A percentile compares a stretch with the other conserved stretches of the same genome.
Conservation (phyloP, 352 stramenopile genomes). For the Globisporangium nunn region DNA sequence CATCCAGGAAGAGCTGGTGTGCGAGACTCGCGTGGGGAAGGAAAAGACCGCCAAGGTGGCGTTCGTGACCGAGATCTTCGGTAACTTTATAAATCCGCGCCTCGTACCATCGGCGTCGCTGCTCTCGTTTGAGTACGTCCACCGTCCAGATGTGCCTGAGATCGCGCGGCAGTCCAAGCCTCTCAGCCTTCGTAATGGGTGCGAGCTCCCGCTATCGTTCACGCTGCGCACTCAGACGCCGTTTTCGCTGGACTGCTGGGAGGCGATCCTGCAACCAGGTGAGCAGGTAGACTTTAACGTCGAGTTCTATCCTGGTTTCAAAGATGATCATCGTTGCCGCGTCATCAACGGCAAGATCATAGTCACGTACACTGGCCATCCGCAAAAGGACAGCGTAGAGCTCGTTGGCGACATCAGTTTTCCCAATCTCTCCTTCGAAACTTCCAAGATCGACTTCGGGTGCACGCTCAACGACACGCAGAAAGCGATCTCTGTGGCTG, state of each 20-base stretch:
- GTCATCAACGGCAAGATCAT: constrained; percentile 80
- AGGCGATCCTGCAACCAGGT: constrained; percentile 77
- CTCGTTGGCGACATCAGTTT: constrained; percentile 91
- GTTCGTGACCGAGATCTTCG: constrained; percentile 83
- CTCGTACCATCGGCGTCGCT: constrained; percentile 63
- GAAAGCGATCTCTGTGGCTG: constrained; percentile 74
- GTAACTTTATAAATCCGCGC: constrained; percentile 88
- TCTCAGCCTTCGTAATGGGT: constrained; percentile 84
- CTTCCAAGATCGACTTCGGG: constrained; percentile 88
- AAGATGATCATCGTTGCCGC: constrained; percentile 87
- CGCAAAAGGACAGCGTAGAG: constrained; percentile 86
- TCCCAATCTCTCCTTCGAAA: constrained; percentile 92
- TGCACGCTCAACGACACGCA: constrained; percentile 95
- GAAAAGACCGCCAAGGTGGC: constrained; percentile 87
- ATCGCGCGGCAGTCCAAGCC: constrained; percentile 62
- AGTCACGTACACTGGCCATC: constrained; percentile 84
- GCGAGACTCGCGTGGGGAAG: constrained; percentile 89
- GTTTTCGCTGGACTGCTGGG: constrained; percentile 90
- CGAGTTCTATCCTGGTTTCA: constrained; percentile 92
- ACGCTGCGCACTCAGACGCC: constrained; percentile 85
- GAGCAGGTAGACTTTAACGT: constrained; percentile 81
- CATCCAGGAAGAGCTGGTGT: constrained; percentile 83
- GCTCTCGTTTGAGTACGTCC: constrained; percentile 88
- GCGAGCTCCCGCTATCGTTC: constrained; percentile 87
- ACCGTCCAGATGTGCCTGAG: constrained; percentile 54